phyloP scores from a whole-genome alignment of 768 basidiomycete genomes.

The Lactarius vividus region DNA sequence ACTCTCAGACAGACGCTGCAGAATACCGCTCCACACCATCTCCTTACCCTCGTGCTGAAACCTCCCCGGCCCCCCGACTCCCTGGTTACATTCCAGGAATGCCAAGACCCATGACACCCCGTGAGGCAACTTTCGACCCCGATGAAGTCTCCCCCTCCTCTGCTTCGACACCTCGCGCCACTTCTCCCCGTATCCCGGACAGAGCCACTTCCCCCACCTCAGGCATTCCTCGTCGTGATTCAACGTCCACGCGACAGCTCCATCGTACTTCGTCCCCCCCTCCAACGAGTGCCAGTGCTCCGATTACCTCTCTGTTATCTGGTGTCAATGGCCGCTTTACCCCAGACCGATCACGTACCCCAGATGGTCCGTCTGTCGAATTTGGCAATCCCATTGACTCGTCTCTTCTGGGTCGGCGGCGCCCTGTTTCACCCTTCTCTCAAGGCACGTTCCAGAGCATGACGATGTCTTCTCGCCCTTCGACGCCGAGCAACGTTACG shows the following conservation, averaged over 20 bases:
- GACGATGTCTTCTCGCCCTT: conserved; percentile 48
- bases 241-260: conserved; percentile 45
- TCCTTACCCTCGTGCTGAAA: conserved; percentile 50
- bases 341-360: conserved; percentile 42
- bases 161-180: conserved; percentile 72
- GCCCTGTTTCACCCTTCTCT: conserved; percentile 73
- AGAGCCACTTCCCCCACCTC: conserved; percentile 39
- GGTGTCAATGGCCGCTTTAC: conserved; percentile 64
- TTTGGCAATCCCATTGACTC: conserved; percentile 38
- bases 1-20: conserved; percentile 44
- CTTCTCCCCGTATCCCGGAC: conserved; percentile 51
- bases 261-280: conserved; percentile 50
- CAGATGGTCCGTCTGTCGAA: conserved; percentile 28
- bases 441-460: conserved; percentile 59
- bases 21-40: conserved; percentile 58
- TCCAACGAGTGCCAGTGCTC: conserved; percentile 37
- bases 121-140: conserved; percentile 57
- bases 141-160: conserved; percentile 75
- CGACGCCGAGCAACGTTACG: conserved; percentile 74
- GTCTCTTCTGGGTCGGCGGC: conserved; percentile 52
- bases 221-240: conserved; percentile 50
- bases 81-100: conserved; percentile 90
- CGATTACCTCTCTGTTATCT: conserved; percentile 41
- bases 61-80: conserved; percentile 52
- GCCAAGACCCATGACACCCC: conserved; percentile 90